Conservation (phyloP, 129 eudicot species). For the Tanacetum coccineum region DNA sequence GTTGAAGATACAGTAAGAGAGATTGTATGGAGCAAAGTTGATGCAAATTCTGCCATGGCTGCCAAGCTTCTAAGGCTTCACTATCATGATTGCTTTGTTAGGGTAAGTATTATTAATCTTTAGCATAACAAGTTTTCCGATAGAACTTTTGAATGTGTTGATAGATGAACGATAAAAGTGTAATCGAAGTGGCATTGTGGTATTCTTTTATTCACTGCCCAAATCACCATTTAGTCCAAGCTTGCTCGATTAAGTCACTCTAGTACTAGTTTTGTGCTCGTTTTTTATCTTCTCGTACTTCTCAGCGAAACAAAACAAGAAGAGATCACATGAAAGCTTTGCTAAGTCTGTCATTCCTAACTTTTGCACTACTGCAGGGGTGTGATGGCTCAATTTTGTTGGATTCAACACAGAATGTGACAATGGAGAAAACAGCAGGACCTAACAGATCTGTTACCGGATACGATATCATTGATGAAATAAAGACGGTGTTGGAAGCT, state of each 20-base stretch:
- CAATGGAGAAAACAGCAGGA: conserved; percentile 36
- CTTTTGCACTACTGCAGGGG: conserved; percentile 29
- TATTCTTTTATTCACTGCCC: too few relatives aligned
- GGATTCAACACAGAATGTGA: conserved; percentile 28
- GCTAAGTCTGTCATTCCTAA: not conserved
- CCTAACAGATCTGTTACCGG: conserved; percentile 41
- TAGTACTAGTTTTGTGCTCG: too few relatives aligned
- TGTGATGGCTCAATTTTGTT: conserved; percentile 47
- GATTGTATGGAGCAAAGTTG: conserved; percentile 44
- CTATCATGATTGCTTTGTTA: conserved; percentile 54
- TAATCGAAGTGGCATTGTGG: not conserved
- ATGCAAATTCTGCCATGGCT: conserved; percentile 28
- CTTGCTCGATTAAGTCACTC: too few relatives aligned
- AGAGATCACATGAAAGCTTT: too few relatives aligned
- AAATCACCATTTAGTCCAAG: not conserved
- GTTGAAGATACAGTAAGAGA: conserved; percentile 29
- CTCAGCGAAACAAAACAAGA: too few relatives aligned
- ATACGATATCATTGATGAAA: conserved; percentile 50
- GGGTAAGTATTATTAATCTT: conserved; percentile 31
- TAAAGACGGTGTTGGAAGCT: conserved; percentile 35
- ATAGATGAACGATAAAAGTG: not conserved
- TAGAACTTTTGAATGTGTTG: not conserved
- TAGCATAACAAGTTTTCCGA: not conserved
- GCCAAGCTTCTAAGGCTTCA: conserved; percentile 53
- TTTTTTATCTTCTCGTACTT: too few relatives aligned